Conservation (phyloP, 805 yeast genomes). For the Candida mattraensis region DNA sequence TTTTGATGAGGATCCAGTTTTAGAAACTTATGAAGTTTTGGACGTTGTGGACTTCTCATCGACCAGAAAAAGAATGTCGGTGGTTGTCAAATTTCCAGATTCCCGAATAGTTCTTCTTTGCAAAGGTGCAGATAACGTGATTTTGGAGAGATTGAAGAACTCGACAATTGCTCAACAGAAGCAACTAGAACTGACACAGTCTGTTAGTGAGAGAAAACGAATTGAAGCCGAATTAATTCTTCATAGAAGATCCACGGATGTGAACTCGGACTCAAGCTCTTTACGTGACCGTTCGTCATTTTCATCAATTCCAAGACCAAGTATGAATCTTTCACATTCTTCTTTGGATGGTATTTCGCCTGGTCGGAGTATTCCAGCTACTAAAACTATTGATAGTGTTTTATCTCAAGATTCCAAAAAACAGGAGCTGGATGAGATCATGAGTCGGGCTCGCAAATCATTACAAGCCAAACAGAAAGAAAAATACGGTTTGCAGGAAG, state of each 20-base stretch:
- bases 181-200: constrained; percentile 58
- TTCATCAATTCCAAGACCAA: constrained; percentile 25
- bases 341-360: constrained; percentile 7
- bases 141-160: constrained; percentile 68
- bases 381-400: constrained; percentile 21
- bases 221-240: constrained; percentile 76
- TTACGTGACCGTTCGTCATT: constrained; percentile 27
- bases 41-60: constrained; percentile 87
- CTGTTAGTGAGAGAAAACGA: constrained; percentile 61
- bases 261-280: constrained; percentile 16
- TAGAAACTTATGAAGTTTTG: constrained; percentile 71
- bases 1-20: constrained; percentile 58
- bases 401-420: constrained; percentile 43
- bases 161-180: constrained; percentile 60
- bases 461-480: constrained; percentile 58
- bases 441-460: constrained; percentile 53
- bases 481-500: constrained; percentile 39
- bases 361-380: constrained; percentile 1
- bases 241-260: constrained; percentile 49
- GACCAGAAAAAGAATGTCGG: constrained; percentile 90
- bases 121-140: constrained; percentile 95
- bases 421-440: constrained; percentile 53
- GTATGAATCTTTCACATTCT: constrained; percentile 33
- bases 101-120: constrained; percentile 73
- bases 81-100: constrained; percentile 76